Evolutionary conservation across 2,329 filamentous ascomycete genomes (phyloP).

Genomic region (Fusarium agapanthi): DNA sequence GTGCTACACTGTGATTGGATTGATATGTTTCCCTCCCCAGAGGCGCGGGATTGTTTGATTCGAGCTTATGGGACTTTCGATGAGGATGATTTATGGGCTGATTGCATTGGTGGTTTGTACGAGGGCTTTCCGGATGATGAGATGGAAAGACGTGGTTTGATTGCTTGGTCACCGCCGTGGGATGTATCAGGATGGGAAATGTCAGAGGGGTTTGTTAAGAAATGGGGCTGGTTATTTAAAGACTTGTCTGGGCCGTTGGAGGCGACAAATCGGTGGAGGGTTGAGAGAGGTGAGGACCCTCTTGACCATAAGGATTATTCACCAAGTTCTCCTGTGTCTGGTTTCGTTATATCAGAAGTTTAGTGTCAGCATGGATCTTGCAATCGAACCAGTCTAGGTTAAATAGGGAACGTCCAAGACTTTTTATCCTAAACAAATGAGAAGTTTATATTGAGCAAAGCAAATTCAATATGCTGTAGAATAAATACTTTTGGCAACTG

Average conservation of each 20-base stretch:
- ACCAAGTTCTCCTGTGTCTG: background rate
- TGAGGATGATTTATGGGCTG: constrained; percentile 54
- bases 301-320: background rate
- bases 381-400: background rate
- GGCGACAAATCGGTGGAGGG: constrained; percentile 33
- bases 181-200: constrained; percentile 35
- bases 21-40: constrained; percentile 14
- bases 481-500: no score
- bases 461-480: background rate
- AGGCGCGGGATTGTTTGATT: constrained; percentile 2
- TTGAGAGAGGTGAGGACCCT: constrained; percentile 16
- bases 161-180: constrained; percentile 51
- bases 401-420: background rate
- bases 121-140: constrained; percentile 55
- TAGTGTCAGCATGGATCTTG: background rate
- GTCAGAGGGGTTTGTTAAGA: constrained; percentile 30
- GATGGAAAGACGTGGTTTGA: constrained; percentile 50
- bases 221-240: constrained; percentile 33
- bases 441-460: background rate
- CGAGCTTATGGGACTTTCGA: constrained; percentile 43
- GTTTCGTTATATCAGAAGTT: background rate
- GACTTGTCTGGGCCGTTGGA: constrained; percentile 11
- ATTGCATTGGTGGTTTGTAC: constrained; percentile 53
- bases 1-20: constrained; percentile 20
- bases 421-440: background rate